Conservation (phyloP, 2,329 filamentous ascomycete genomes). For the Diplodia mutila region DNA sequence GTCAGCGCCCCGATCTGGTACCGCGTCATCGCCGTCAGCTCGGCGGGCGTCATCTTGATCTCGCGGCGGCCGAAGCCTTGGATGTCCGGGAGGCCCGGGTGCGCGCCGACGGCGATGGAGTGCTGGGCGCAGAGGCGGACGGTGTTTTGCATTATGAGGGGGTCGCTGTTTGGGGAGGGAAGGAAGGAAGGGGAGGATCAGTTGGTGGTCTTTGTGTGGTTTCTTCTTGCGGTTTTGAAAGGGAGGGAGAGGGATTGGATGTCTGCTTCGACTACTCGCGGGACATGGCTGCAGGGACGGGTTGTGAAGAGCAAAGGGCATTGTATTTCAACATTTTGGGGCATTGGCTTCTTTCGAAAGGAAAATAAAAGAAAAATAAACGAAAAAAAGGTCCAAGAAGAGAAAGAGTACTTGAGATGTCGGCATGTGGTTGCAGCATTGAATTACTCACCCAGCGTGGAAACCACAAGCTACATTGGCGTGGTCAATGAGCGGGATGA, state of each 20-base stretch:
- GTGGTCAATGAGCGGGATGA: conserved; percentile 64
- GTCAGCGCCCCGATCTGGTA: conserved; percentile 68
- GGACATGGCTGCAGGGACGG: too few relatives aligned
- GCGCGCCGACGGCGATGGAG: conserved; percentile 62
- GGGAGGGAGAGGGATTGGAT: too few relatives aligned
- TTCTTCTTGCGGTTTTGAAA: neutral
- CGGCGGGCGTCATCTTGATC: conserved; percentile 62
- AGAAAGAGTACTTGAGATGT: neutral
- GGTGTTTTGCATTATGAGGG: conserved; percentile 66
- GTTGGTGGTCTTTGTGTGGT: neutral
- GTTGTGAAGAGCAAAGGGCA: too few relatives aligned
- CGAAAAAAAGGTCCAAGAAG: too few relatives aligned
- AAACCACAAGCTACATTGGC: conserved; percentile 67
- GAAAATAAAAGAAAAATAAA: neutral
- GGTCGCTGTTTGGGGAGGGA: conserved; percentile 51
- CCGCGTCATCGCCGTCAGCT: conserved; percentile 60
- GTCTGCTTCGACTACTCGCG: too few relatives aligned
- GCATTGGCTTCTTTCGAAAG: too few relatives aligned
- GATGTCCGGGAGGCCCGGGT: conserved; percentile 67
- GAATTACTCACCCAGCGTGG: conserved; percentile 47
- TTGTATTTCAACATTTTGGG: too few relatives aligned
- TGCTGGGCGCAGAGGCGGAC: conserved; percentile 62
- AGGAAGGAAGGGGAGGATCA: conserved; percentile 6
- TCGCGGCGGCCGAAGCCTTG: conserved; percentile 67
- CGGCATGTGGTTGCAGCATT: neutral